phyloP scores from a whole-genome alignment of 78 protist genomes.

The Dictyostelium intermedium region DNA sequence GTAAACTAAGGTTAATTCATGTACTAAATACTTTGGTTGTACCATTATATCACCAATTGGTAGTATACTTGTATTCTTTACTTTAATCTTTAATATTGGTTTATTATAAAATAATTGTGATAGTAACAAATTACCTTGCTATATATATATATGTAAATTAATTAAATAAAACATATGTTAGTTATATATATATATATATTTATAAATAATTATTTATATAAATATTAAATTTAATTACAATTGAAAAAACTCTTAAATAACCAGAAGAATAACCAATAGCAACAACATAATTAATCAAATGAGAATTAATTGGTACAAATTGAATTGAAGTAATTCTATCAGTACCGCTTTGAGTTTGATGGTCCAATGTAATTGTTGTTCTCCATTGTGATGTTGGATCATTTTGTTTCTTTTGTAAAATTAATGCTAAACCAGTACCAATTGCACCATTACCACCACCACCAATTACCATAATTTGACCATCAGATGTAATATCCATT shows the following conservation, averaged over 20 bases:
- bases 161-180: not conserved
- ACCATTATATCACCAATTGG: not conserved
- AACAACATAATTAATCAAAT: not conserved
- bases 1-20: constrained; percentile 36
- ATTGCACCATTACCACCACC: constrained; percentile 67
- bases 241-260: constrained; percentile 45
- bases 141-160: not conserved
- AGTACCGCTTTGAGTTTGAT: constrained; percentile 24
- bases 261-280: constrained; percentile 70
- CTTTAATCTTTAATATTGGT: constrained; percentile 55
- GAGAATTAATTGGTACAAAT: constrained; percentile 4
- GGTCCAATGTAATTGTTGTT: constrained; percentile 52
- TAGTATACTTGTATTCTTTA: constrained; percentile 25
- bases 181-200: not conserved
- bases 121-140: constrained; percentile 52
- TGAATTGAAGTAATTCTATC: constrained; percentile 41
- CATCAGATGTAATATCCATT: constrained; percentile 33
- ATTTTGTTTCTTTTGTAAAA: not conserved
- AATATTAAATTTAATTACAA: not conserved
- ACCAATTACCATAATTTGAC: constrained; percentile 40
- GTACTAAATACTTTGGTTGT: not conserved
- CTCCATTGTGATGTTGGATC: constrained; percentile 22
- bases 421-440: constrained; percentile 66
- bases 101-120: constrained; percentile 48
- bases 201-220: no score